phyloP scores from a whole-genome alignment of 768 basidiomycete genomes.

The Termitomyces sp. region DNA sequence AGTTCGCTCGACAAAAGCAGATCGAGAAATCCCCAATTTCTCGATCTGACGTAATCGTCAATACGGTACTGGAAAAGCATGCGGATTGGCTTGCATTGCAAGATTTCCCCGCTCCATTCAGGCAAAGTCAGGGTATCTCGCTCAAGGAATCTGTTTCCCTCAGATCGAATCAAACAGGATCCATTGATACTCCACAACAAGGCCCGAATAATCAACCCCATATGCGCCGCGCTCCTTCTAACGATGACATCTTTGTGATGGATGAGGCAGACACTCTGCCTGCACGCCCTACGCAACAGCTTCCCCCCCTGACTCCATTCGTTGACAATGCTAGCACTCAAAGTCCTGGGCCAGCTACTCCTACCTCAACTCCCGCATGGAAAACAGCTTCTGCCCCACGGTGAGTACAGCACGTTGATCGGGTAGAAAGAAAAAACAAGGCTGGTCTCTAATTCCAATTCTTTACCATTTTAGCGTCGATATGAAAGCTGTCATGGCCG shows the following conservation, averaged over 20 bases:
- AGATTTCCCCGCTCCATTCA: constrained; percentile 59
- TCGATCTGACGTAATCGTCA: constrained; percentile 47
- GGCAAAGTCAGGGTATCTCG: constrained; percentile 15
- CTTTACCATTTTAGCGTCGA: constrained; percentile 50
- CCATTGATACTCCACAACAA: constrained; percentile 20
- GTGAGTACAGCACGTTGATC: constrained; percentile 27
- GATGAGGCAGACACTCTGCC: constrained; percentile 47
- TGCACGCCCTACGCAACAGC: constrained; percentile 15
- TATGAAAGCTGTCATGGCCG: constrained; percentile 84
- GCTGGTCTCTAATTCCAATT: constrained; percentile 3
- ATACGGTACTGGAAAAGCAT: constrained; percentile 52
- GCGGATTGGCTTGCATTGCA: constrained; percentile 65
- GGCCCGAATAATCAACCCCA: constrained; percentile 14
- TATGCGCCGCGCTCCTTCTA: constrained; percentile 30
- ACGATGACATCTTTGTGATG: constrained; percentile 78
- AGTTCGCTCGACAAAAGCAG: constrained; percentile 55
- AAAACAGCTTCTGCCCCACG: constrained; percentile 43
- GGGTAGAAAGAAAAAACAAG: neutral
- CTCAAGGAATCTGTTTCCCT: constrained; percentile 14
- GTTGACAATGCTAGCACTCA: neutral
- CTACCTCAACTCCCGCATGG: constrained; percentile 34
- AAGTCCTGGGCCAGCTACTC: neutral
- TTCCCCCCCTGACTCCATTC: constrained; percentile 8
- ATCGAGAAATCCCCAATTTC: constrained; percentile 58
- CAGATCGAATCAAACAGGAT: constrained; percentile 9